Base-by-base conservation (phyloP, 1,284 basidiomycete species). In the Neolentinus lepideus region DNA sequence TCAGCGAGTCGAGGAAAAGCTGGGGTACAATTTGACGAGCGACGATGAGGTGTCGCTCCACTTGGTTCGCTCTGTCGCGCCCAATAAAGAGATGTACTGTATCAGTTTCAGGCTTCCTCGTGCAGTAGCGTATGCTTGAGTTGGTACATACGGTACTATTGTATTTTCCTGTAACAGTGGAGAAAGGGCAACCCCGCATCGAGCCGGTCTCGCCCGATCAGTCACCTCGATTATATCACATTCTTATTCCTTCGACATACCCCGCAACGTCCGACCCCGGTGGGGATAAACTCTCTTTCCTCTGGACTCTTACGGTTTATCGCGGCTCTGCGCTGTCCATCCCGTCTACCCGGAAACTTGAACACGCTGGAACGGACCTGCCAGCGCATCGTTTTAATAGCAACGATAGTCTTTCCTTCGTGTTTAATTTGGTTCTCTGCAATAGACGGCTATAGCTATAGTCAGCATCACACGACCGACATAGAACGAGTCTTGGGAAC, bases 61-160 rank as follows among this genome's bases (percentile, higher is more conserved):
- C 64, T 79, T 87, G 61, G 96, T 99, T 31, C 84, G 97, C 52
- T 88, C 89, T 12, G 96, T 99, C 8, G 94, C 96, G 1, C 97
- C 97, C 2, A 92, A 87, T 73, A 99, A 99, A 74, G 90, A 96
- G 65, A 99, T 99, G 97, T 99, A 97, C 71, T 97, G 97, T 71
- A 81, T 99, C 54, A 89, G 88, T 65, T 99, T 99, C 77, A 76
- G 88, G 51, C 79, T 98, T 22, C 92, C 94, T 19, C 67, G 67
- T 38, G 71, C 72, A 54, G 82, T 84, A 9, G 85, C 80, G 1
- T 80, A 24, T 26, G 31, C 51, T 14, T 52, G 51, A 52, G n/a
- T 4, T 43, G 38, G n/a, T 8, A n/a, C n/a, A 43, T 16, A 43
- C 33, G 16, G 33, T 35, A n/a, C 33, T 9, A 35, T 35, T 35